These are phyloP conservation scores for Selenicereus undatus DNA, from an alignment of 148 eudicot species.

Conservation along the genomic window DNA sequence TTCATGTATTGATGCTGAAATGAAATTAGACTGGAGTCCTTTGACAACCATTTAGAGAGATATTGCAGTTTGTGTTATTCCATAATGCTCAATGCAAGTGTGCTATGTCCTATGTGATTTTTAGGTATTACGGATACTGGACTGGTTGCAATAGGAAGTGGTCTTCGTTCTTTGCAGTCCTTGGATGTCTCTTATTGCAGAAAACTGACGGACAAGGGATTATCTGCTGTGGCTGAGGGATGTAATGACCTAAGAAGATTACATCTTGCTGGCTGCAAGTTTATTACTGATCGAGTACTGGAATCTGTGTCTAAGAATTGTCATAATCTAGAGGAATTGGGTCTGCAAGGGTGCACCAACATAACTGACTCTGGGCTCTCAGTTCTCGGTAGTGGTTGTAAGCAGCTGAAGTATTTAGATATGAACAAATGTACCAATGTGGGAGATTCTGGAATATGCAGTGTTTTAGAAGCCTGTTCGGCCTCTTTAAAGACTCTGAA, in stretches of 20 bases:
- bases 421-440: slow-evolving; percentile 77
- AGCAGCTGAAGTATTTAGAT: slow-evolving; percentile 51
- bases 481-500: slow-evolving; percentile 58
- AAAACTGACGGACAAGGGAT: slow-evolving; percentile 76
- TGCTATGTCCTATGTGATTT: slow-evolving; percentile 19
- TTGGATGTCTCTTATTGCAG: slow-evolving; percentile 82
- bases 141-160: slow-evolving; percentile 54
- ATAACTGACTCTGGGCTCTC: slow-evolving; percentile 71
- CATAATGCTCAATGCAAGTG: slow-evolving; percentile 9
- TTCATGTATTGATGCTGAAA: neutral
- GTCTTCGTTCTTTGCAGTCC: slow-evolving; percentile 59
- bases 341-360: slow-evolving; percentile 68
- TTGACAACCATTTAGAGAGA: neutral
- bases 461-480: slow-evolving; percentile 61
- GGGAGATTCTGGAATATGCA: slow-evolving; percentile 65
- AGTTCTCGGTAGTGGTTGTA: slow-evolving; percentile 64
- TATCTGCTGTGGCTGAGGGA: slow-evolving; percentile 69
- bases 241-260: slow-evolving; percentile 70
- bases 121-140: slow-evolving; percentile 85
- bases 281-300: slow-evolving; percentile 54
- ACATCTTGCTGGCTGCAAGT: slow-evolving; percentile 74
- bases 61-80: neutral
- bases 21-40: neutral
- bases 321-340: slow-evolving; percentile 56
- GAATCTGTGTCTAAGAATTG: slow-evolving; percentile 61